Percentiles rank a stretch among this genome's conserved stretches.
phyloP scores from a whole-genome alignment of 2,329 filamentous ascomycete genomes.

The Stemphylium lycopersici region DNA sequence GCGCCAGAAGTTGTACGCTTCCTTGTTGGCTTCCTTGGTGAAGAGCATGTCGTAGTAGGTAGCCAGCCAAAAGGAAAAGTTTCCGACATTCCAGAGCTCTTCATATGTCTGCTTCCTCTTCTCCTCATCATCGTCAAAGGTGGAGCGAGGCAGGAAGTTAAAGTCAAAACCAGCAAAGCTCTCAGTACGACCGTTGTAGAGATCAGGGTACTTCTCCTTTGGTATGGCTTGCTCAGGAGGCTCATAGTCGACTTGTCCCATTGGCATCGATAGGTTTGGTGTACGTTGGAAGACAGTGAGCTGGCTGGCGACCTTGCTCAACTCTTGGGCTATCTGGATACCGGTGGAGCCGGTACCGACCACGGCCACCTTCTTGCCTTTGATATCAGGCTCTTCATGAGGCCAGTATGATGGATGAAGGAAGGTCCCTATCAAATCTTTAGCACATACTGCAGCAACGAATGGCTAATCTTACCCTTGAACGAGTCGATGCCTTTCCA shows the following conservation, averaged over 20 bases:
- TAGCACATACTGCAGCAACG: neutral
- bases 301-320: slow-evolving; percentile 56
- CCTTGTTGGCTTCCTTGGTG: slow-evolving; percentile 45
- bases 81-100: slow-evolving; percentile 26
- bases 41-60: slow-evolving; percentile 47
- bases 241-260: slow-evolving; percentile 26
- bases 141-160: slow-evolving; percentile 24
- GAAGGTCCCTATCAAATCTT: slow-evolving; percentile 31
- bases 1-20: slow-evolving; percentile 54
- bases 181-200: slow-evolving; percentile 10
- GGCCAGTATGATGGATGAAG: slow-evolving; percentile 67
- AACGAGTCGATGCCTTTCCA: slow-evolving; percentile 45
- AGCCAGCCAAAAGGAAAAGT: slow-evolving; percentile 32
- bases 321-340: slow-evolving; percentile 66
- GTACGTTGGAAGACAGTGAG: slow-evolving; percentile 68
- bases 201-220: slow-evolving; percentile 36
- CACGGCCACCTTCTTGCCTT: slow-evolving; percentile 64
- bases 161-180: slow-evolving; percentile 28
- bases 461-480: slow-evolving; percentile 18
- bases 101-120: slow-evolving; percentile 25
- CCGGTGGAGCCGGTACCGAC: slow-evolving; percentile 67
- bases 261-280: slow-evolving; percentile 47
- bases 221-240: slow-evolving; percentile 53
- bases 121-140: slow-evolving; percentile 28
- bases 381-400: slow-evolving; percentile 57